Base-by-base conservation (phyloP, 805 yeast genomes). In the Torulaspora microellipsoides region DNA sequence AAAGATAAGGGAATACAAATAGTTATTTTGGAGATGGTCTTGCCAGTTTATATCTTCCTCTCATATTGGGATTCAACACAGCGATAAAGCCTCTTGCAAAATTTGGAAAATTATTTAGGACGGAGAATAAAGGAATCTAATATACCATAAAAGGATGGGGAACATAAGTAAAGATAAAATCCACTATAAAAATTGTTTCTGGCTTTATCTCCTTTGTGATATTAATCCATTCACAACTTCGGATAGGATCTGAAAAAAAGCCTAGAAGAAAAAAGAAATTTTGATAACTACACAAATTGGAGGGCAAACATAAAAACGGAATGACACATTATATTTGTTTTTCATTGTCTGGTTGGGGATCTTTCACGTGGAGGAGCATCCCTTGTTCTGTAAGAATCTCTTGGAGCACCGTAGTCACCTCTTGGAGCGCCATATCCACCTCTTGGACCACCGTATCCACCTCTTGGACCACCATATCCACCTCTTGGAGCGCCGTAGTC, bases 291-390 rank as follows among this genome's bases (percentile, higher is more conserved):
- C 31, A 39, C 32, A 33, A 40, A 40, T 27, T 27, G 43, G 33
- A 28, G 28, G 31, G 14, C 15, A 25, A 15, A 35, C 29, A 35
- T 15, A 28, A 15, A 36, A 13, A 36, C 20, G 13, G 15, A 27
- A 34, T 27, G 29, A 13, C 27, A 34, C 43, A 14, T 15, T 37
- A 23, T 23, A 33, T 36, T 34, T 33, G 12, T 36, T 28, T 23
- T 12, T 12, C 17, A 27, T 29, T 43, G 81, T 71, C 87, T 80
- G 52, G 83, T 75, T 68, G 89, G 88, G 48, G 89, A 81, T 77
- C 88, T 81, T 65, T 80, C 85, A 64, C 85, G 75, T 44, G 66
- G 59, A 54, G 75, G 77, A 48, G 64, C 64, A 53, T 74, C 80
- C 55, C 75, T 70, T 46, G 80, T 71, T 59, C 78, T 71, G 68